Conservation (phyloP, 108 stramenopile genomes). For the Discostella stelligeroides region DNA sequence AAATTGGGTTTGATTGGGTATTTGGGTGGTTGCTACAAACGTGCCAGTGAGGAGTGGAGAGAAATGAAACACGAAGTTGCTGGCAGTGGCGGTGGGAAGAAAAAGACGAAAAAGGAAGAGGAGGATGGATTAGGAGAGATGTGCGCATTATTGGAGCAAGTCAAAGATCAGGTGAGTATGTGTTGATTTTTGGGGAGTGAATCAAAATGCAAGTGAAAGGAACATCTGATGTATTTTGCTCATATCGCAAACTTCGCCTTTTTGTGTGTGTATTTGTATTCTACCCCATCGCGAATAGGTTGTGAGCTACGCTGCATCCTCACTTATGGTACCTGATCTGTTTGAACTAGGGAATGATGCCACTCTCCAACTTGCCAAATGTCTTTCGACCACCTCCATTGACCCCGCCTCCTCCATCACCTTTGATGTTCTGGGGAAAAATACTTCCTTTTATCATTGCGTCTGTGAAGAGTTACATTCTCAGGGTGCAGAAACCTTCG, state of each 20-base stretch:
- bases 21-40: too few species aligned
- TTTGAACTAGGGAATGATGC: slow-evolving; percentile 70
- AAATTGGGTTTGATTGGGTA: too few species aligned
- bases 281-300: slow-evolving; percentile 50
- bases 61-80: too few species aligned
- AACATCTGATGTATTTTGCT: too few species aligned
- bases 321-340: slow-evolving; percentile 75
- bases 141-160: slow-evolving; percentile 61
- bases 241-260: neutral
- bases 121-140: slow-evolving; percentile 52
- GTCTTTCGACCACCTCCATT: slow-evolving; percentile 43
- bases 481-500: slow-evolving; percentile 64
- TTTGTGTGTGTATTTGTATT: too few species aligned
- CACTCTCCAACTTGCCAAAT: slow-evolving; percentile 55
- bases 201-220: too few species aligned
- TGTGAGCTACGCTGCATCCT: slow-evolving; percentile 77
- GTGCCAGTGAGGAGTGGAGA: too few species aligned
- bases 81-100: neutral
- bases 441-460: slow-evolving; percentile 66
- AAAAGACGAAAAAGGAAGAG: slow-evolving; percentile 17
- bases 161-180: slow-evolving; percentile 47
- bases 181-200: too few species aligned
- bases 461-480: slow-evolving; percentile 74
- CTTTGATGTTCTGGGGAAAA: slow-evolving; percentile 61
- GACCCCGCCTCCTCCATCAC: slow-evolving; percentile 65